Evolutionary conservation across 768 basidiomycete species (phyloP), one percentile per base, ranked within the genome.

Genomic region (Calocybe gangraenosa): DNA sequence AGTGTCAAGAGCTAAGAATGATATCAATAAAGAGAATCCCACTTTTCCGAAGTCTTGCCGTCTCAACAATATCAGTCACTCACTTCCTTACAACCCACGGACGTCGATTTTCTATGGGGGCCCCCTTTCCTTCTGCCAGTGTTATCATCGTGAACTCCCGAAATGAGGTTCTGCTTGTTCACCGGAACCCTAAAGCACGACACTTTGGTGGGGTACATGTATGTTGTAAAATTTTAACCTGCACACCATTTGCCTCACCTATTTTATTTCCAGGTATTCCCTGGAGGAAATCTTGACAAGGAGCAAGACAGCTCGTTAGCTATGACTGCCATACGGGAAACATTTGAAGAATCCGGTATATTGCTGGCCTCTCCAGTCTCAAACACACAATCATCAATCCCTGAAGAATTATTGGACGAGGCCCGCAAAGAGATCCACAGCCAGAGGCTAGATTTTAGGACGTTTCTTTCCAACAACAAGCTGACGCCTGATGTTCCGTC

Each of bases 301-400:
- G 63, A 66, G 44, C 82, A 87, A 51, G 85, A 87, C 52, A 56
- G 58, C 5, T 77, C 77, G 8, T 58, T 83, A 15, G 60, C 61
- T 23, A 69, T 81, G 46, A 87, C 84, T 11, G 86, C 84, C 3
- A 80, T 87, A 35, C 73, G 86, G 14, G 85, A 89, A 63, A 82
- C 84, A 0, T 87, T 89, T 47, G 86, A 89, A 56, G 86, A 89
- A 57, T 74, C 84, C 2, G 86, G 85, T 1, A 60, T 87, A 21
- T 60, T 87, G 11, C 60, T 87, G 11, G 82, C 81, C 9, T 76
- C 78, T 10, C 56, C 69, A 0, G 44, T 47, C 17, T 38, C 47
- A 21, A 35, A 44, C n/a, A 38, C 42, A 23, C 45, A 51, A 39
- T 39, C 47, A 13, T 38, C 47, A 8, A 58, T 69, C 19, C 61